Evolutionary conservation across 2,329 filamentous ascomycete genomes (phyloP), one percentile per base, ranked within the genome.

Genomic region (Trichoderma sp.): DNA sequence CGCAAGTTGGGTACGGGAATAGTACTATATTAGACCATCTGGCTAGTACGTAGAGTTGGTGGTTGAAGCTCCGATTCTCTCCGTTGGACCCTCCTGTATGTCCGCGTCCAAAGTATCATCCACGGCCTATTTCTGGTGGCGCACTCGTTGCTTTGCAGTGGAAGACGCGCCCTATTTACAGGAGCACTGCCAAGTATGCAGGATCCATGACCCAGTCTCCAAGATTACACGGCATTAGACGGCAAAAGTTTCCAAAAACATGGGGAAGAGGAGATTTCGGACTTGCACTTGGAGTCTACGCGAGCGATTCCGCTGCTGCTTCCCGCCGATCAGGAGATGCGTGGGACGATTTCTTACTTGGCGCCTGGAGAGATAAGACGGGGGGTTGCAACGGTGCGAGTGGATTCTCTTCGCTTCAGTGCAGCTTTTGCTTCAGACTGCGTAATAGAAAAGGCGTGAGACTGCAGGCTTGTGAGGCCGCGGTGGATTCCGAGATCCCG

Each of bases 21-120:
- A 49, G 47, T 24, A 24, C n/a, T 6, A 21, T 49, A 21, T 49
- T 49, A 49, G 21, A 49, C 47, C 11, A 24, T 10, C 6, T n/a
- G 5, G 40, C 40, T 49, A 49, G n/a, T 11, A 29, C 19, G 27
- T 55, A 29, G 52, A 55, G 16, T 24, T 63, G 43, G 43, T 27
- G 59, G 40, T 24, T 61, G 69, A 55, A 60, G 66, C 59, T 68
- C 69, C 65, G 65, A 68, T 70, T 68, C 59, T 63, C 65, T 69
- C 65, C 65, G 64, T 37, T 14, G n/a, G 40, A 66, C 55, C 40
- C 53, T 47, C 37, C 55, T 5, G 55, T n/a, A 49, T 58, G 24
- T 40, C 53, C 35, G 35, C 56, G 37, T 58, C 16, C n/a, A 55
- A 55, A 40, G 55, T 5, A 24, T 19, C 35, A 43, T 21, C 31